Conservation (phyloP, 2,329 filamentous ascomycete species). For the Scedosporium apiospermum region DNA sequence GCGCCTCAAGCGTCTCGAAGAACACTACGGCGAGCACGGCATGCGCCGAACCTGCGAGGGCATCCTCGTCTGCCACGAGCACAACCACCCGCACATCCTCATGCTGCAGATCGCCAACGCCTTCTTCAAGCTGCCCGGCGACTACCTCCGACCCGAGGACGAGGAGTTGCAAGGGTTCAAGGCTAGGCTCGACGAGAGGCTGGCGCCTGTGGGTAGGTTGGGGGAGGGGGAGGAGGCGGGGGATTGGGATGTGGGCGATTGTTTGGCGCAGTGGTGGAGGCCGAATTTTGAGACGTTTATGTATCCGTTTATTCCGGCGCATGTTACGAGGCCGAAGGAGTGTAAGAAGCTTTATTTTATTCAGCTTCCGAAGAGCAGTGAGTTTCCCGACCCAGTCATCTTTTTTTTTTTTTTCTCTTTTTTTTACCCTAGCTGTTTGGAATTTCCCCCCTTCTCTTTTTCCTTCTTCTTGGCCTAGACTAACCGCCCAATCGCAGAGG, state of each 20-base stretch:
- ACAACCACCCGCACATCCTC: conserved; percentile 96
- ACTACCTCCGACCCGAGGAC: conserved; percentile 83
- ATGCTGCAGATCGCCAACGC: conserved; percentile 99
- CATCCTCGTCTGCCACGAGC: conserved; percentile 94
- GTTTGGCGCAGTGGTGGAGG: conserved; percentile 95
- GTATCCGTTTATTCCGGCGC: conserved; percentile 95
- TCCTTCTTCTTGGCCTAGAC: neutral
- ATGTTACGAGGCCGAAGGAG: conserved; percentile 94
- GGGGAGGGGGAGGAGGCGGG: conserved; percentile 69
- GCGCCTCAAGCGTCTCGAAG: conserved; percentile 85
- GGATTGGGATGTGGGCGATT: conserved; percentile 92
- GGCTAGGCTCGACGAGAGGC: conserved; percentile 77
- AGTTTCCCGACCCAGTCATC: conserved; percentile 17
- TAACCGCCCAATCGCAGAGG: conserved; percentile 47
- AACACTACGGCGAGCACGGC: conserved; percentile 84
- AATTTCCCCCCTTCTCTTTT: neutral
- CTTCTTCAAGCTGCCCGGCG: conserved; percentile 97
- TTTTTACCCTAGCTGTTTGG: neutral
- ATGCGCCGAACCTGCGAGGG: conserved; percentile 98
- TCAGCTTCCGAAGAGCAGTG: conserved; percentile 84
- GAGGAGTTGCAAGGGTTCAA: conserved; percentile 96
- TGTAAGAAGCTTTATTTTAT: conserved; percentile 99
- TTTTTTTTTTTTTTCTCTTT: neutral
- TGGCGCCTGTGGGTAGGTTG: conserved; percentile 82
- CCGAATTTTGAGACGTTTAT: conserved; percentile 99